Conservation (phyloP, 2,329 filamentous ascomycete genomes). For the Zelopaecilomyces penicillatus region DNA sequence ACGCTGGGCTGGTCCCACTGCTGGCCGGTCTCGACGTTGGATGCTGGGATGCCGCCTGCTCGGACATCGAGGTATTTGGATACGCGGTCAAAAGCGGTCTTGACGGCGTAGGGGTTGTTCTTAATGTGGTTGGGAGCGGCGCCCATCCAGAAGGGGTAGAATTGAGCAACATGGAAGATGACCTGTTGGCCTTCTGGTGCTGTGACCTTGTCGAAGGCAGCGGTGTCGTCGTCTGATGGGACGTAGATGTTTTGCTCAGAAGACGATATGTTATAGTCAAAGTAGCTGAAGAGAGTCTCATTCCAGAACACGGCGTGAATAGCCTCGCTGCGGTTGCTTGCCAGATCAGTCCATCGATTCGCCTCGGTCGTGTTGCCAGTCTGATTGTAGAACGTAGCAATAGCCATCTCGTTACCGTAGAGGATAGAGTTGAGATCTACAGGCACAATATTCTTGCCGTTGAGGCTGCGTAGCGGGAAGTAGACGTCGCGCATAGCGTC, state of each 20-base stretch:
- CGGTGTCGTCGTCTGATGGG: slow-evolving; percentile 36
- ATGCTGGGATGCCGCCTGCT: slow-evolving; percentile 52
- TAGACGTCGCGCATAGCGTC: slow-evolving; percentile 53
- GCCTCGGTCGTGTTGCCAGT: slow-evolving; percentile 44
- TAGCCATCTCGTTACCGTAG: slow-evolving; percentile 55
- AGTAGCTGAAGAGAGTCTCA: slow-evolving; percentile 52
- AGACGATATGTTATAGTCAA: slow-evolving; percentile 60
- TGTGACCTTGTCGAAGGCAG: slow-evolving; percentile 19
- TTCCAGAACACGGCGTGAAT: slow-evolving; percentile 61
- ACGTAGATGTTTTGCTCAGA: slow-evolving; percentile 46
- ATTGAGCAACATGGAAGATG: slow-evolving; percentile 49
- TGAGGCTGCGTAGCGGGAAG: slow-evolving; percentile 58
- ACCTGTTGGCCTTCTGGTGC: slow-evolving; percentile 49
- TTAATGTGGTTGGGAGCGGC: slow-evolving; percentile 50
- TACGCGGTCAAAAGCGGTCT: slow-evolving; percentile 45
- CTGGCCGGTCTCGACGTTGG: slow-evolving; percentile 52
- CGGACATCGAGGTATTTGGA: slow-evolving; percentile 41
- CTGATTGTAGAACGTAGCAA: slow-evolving; percentile 44
- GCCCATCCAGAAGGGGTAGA: slow-evolving; percentile 63
- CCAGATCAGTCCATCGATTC: slow-evolving; percentile 39
- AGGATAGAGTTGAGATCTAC: slow-evolving; percentile 62
- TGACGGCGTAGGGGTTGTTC: slow-evolving; percentile 50
- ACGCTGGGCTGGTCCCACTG: slow-evolving; percentile 66
- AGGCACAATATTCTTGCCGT: slow-evolving; percentile 48
- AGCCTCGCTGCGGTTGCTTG: slow-evolving; percentile 46